Evolutionary conservation across 495 filamentous ascomycete species (phyloP), one percentile per base, ranked within the genome.

Genomic region (Sporormia fimetaria): DNA sequence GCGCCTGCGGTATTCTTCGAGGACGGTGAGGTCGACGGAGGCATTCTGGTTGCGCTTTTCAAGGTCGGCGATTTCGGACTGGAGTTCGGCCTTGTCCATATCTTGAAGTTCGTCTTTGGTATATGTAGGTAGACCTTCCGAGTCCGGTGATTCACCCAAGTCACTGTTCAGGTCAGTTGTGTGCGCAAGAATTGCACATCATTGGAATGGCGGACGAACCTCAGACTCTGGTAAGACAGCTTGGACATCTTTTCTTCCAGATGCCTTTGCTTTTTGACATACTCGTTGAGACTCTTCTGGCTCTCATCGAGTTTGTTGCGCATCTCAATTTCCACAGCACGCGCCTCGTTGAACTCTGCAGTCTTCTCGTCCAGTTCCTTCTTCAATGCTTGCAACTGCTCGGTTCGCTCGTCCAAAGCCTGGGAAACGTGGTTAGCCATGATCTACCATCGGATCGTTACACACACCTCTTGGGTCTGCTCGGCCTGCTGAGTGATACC

Each of bases 261-360:
- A 65, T 93, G 83, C 20, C 67, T 70, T 11, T 81, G 66, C 12
- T 83, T 75, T 63, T 84, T 87, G 57, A 94, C 81, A 62, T 90
- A 88, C 46, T 98, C 90, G 6, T 63, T 56, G 16, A 94, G 71
- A 8, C 78, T 74, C 61, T 95, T 98, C 49, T 94, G 84, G 63
- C 86, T 87, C 58, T 96, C 87, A 55, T 96, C 85, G 12, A 96
- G 75, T 60, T 93, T 90, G 60, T 95, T 95, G 36, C 86, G 83
- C 86, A 95, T 95, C 60, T 96, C 90, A 44, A 98, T 94, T 62
- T 96, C 92, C 11, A 80, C 70, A 3, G 83, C 87, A 0, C 90
- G 76, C 2, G 78, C 93, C 56, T 83, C 83, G 56, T 96, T 96
- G 27, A 96, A 67, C 47, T 92, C 86, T 3, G 79, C 71, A 11